Evolutionary conservation across 2,329 filamentous ascomycete genomes (phyloP).

Genomic region (Sphaerulina musiva): DNA sequence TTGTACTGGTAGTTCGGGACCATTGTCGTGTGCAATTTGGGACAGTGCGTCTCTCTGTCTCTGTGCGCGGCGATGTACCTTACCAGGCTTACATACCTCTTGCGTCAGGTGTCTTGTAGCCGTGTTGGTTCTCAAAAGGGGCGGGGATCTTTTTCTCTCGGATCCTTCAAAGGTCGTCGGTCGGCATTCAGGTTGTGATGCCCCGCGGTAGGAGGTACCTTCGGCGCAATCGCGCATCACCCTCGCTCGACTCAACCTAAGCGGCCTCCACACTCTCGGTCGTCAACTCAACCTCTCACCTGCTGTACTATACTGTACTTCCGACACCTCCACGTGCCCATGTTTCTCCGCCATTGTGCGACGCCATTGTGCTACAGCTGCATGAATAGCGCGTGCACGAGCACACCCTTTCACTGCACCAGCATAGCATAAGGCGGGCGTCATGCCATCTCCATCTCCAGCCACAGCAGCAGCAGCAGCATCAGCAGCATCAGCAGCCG

Average conservation of each 20-base stretch:
- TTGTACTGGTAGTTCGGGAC: background rate
- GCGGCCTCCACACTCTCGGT: background rate
- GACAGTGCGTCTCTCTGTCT: too few relatives aligned
- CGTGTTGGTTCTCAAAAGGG: too few relatives aligned
- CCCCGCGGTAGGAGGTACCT: too few relatives aligned
- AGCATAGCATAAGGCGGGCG: background rate
- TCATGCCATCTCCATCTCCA: conserved; percentile 5
- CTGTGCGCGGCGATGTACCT: too few relatives aligned
- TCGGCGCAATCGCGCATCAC: too few relatives aligned
- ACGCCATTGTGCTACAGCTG: background rate
- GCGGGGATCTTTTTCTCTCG: too few relatives aligned
- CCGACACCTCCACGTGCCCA: background rate
- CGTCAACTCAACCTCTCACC: background rate
- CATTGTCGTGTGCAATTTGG: too few relatives aligned
- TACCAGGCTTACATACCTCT: too few relatives aligned
- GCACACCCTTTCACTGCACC: background rate
- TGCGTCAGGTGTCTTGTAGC: too few relatives aligned
- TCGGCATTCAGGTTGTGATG: too few relatives aligned
- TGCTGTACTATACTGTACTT: background rate
- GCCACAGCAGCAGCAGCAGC: background rate
- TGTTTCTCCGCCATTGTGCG: background rate
- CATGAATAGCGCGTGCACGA: conserved; percentile 1
- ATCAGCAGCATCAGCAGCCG: background rate
- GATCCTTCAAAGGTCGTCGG: too few relatives aligned
- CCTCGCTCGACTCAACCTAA: too few relatives aligned